Percentiles rank a stretch among this genome's conserved stretches.
phyloP scores from a whole-genome alignment of 108 stramenopile genomes.

The Chaetoceros muelleri region DNA sequence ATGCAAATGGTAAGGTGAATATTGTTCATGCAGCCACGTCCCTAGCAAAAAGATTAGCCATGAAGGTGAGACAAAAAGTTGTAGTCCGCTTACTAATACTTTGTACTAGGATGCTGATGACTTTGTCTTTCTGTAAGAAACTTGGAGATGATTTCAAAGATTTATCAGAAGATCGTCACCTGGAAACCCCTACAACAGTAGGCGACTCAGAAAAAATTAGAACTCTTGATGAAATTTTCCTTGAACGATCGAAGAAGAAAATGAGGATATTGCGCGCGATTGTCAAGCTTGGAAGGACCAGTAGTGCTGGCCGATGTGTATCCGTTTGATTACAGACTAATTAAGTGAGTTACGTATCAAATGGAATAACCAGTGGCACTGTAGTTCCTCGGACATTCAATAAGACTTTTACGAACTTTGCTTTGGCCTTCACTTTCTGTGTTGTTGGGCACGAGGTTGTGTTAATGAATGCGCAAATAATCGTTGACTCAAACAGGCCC shows the following conservation, averaged over 20 bases:
- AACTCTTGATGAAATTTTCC: neutral
- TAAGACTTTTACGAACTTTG: constrained; percentile 60
- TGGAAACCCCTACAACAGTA: too few relatives aligned
- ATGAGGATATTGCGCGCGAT: neutral
- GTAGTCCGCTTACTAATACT: neutral
- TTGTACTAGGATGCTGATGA: too few relatives aligned
- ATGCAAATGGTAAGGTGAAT: neutral
- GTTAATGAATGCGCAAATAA: constrained; percentile 53
- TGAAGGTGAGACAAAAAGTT: neutral
- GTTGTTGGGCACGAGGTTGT: constrained; percentile 62
- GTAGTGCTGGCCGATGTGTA: too few relatives aligned
- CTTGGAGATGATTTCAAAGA: too few relatives aligned
- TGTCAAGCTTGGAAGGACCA: too few relatives aligned
- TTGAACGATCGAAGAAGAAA: neutral
- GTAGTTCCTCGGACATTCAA: constrained; percentile 56
- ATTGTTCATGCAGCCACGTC: neutral
- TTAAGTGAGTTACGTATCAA: too few relatives aligned
- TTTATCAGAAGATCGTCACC: too few relatives aligned
- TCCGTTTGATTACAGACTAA: too few relatives aligned
- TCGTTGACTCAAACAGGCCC: constrained; percentile 51
- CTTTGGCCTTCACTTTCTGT: constrained; percentile 51
- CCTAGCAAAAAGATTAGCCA: neutral
- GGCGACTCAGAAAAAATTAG: neutral
- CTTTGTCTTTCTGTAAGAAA: too few relatives aligned
- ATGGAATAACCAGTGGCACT: constrained; percentile 64